Percentiles rank a stretch among this genome's conserved stretches.
phyloP scores from a whole-genome alignment of 2,329 filamentous ascomycete genomes.

The Blastomyces gilchristii region DNA sequence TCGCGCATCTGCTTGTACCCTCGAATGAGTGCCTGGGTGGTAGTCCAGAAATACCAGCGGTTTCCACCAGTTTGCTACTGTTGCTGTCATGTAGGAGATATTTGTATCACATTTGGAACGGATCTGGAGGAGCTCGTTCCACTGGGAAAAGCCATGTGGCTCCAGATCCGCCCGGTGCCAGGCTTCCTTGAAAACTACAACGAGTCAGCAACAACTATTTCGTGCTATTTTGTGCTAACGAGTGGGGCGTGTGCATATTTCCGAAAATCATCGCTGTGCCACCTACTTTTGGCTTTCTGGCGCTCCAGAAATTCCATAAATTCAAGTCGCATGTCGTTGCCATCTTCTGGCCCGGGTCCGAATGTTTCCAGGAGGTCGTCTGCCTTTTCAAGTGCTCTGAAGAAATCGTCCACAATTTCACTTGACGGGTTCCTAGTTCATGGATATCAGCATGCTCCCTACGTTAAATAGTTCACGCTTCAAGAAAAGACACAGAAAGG shows the following conservation, averaged over 20 bases:
- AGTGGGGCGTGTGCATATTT: background rate
- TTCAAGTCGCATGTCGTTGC: conserved; percentile 15
- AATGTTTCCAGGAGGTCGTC: conserved; percentile 7
- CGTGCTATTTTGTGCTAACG: background rate
- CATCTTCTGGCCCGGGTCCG: conserved; percentile 7
- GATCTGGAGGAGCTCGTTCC: conserved; percentile 30
- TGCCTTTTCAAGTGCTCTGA: background rate
- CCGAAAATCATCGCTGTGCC: background rate
- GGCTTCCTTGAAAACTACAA: conserved; percentile 31
- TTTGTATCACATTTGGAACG: conserved; percentile 22
- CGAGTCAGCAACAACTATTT: conserved; percentile 15
- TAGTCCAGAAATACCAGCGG: conserved; percentile 20
- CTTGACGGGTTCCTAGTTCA: background rate
- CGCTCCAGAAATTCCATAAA: conserved; percentile 26
- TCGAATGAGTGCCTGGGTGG: conserved; percentile 25
- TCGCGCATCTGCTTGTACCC: conserved; percentile 31
- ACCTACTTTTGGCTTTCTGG: conserved; percentile 28
- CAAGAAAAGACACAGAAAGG: background rate
- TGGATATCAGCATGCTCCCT: background rate
- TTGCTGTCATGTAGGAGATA: conserved; percentile 13
- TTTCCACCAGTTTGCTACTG: conserved; percentile 7
- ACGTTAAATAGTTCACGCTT: background rate
- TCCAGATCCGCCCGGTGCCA: conserved; percentile 40
- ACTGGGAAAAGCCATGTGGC: conserved; percentile 30
- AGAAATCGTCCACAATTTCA: background rate